Evolutionary conservation across 768 basidiomycete species (phyloP).

Genomic region (Suillus luteus): DNA sequence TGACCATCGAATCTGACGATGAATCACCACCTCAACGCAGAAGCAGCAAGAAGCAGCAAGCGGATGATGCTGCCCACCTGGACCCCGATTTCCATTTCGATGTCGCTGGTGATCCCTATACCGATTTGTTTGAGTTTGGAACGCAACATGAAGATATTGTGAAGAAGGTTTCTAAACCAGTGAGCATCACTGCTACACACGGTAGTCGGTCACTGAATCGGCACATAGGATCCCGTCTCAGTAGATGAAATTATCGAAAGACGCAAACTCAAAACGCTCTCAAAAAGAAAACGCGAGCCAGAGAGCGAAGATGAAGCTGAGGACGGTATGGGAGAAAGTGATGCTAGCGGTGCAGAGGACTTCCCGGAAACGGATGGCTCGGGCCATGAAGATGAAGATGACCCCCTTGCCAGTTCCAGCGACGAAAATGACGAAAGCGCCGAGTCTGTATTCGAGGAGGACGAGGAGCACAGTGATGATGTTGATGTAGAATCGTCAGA

Average conservation of each 20-base stretch:
- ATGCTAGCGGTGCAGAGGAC: slow-evolving; percentile 7
- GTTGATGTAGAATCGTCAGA: slow-evolving; percentile 39
- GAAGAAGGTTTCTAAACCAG: slow-evolving; percentile 63
- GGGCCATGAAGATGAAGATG: slow-evolving; percentile 27
- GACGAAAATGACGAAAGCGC: slow-evolving; percentile 39
- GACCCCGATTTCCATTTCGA: slow-evolving; percentile 88
- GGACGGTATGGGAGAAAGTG: slow-evolving; percentile 37
- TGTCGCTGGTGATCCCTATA: slow-evolving; percentile 67
- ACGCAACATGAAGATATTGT: slow-evolving; percentile 55
- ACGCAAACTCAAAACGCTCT: slow-evolving; percentile 47
- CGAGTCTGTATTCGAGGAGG: slow-evolving; percentile 32
- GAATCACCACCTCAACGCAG: slow-evolving; percentile 46
- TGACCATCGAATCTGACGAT: slow-evolving; percentile 82
- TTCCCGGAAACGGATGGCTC: slow-evolving; percentile 32
- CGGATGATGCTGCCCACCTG: slow-evolving; percentile 60
- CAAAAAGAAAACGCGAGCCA: slow-evolving; percentile 63
- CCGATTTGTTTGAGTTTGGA: slow-evolving; percentile 49
- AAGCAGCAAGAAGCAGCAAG: slow-evolving; percentile 27
- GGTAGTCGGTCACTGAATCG: slow-evolving; percentile 9
- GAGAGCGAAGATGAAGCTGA: slow-evolving; percentile 39
- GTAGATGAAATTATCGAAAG: slow-evolving; percentile 92
- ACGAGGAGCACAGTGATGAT: slow-evolving; percentile 32
- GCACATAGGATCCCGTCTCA: slow-evolving; percentile 68
- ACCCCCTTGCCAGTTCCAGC: slow-evolving; percentile 35
- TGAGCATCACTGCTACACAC: slow-evolving; percentile 34